Evolutionary conservation across 2,329 filamentous ascomycete species (phyloP), one percentile per base, ranked within the genome.

Genomic region (Trichoderma afroharzianum): DNA sequence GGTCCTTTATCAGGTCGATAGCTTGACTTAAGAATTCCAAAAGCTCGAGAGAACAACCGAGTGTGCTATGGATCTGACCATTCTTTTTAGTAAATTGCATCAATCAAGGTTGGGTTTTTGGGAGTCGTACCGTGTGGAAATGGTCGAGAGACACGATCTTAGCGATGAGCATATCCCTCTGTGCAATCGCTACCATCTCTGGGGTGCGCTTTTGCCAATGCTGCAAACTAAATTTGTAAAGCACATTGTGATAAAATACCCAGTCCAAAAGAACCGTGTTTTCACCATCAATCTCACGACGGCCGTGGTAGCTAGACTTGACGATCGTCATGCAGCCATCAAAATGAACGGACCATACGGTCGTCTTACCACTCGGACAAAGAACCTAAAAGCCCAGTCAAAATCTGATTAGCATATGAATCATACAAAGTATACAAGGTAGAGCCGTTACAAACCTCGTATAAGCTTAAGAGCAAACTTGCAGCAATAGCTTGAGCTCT

Each of bases 181-280:
- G 67, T 2, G 70, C 55, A 32, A 71, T 61, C 21, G 36, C 63
- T 26, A 30, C 43, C 70, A 71, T 62, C n/a, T 69, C 36, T 6
- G 53, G 39, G 32, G 63, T 71, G 18, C 70, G 70, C 7, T 53
- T 33, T 14, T 59, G 21, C 71, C 71, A 72, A 55, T 72, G 71
- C 58, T 72, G 66, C n/a, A 72, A 21, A 9, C 71, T 72, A 15
- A 72, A 70, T 32, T 70, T 72, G 28, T 72, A 72, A 12, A 72
- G 58, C 5, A 72, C 71, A n/a, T 70, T 70, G 33, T 72, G 71
- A 33, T 72, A 72, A 53, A 72, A 72, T 8, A 70, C 59, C 71
- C 71, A 72, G 14, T 72, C 67, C 12, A 72, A n/a, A 11, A 72
- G 66, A 30, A 32, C 26, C 12, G 47, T 9, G 9, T 72, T 21